phyloP scores from a whole-genome alignment of 2,329 filamentous ascomycete species.

The Xenosphaeropsis pyriputrescens region DNA sequence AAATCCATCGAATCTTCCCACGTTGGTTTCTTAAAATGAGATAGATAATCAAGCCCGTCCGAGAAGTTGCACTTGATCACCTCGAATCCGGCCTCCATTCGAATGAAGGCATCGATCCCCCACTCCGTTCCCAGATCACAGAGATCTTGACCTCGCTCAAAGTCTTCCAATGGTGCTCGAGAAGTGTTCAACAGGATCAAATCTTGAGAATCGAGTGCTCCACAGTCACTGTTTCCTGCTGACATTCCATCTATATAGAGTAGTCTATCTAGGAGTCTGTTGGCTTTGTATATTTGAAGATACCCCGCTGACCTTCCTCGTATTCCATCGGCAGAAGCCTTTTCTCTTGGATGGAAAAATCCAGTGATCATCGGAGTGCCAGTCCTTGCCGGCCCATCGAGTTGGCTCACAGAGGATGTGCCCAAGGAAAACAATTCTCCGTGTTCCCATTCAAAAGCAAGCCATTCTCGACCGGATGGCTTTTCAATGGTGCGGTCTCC shows the following conservation, averaged over 20 bases:
- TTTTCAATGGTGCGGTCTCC: constrained; percentile 31
- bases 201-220: constrained; percentile 56
- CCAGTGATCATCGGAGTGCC: background rate
- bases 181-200: constrained; percentile 32
- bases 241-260: constrained; percentile 59
- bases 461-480: constrained; percentile 47
- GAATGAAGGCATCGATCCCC: constrained; percentile 51
- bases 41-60: constrained; percentile 13
- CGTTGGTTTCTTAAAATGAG: constrained; percentile 6
- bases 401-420: background rate
- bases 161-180: constrained; percentile 27
- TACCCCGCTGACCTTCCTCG: constrained; percentile 26
- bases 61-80: constrained; percentile 52
- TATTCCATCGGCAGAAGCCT: no score
- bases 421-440: constrained; percentile 44
- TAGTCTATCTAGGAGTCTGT: constrained; percentile 37
- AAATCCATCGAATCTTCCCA: background rate
- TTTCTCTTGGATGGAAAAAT: background rate
- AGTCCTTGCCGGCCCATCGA: background rate
- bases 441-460: constrained; percentile 67
- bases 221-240: constrained; percentile 48
- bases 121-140: constrained; percentile 35
- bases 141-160: constrained; percentile 33
- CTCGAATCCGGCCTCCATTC: constrained; percentile 59
- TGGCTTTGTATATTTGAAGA: constrained; percentile 51